A percentile compares a stretch with the other conserved stretches of the same genome.
phyloP scores from a whole-genome alignment of 768 basidiomycete genomes.

The Stropharia rugosoannulata region DNA sequence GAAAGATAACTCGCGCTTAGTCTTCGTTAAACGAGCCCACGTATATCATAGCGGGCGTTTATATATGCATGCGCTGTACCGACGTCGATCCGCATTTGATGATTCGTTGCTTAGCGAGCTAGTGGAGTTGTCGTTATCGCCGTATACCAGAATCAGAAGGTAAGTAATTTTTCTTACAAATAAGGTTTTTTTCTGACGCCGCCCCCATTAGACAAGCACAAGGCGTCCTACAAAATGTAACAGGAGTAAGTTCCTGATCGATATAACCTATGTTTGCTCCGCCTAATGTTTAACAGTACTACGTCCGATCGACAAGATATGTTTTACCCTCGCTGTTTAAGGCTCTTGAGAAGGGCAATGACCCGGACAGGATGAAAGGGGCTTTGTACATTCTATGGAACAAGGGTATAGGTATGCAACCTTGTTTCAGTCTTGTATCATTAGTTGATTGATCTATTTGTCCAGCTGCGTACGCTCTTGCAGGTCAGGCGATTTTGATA shows the following conservation, averaged over 20 bases:
- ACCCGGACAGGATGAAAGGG: constrained; percentile 95
- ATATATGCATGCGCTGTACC: constrained; percentile 76
- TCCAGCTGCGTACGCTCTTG: constrained; percentile 66
- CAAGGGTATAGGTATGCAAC: constrained; percentile 59
- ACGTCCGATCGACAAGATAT: constrained; percentile 68
- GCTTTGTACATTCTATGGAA: constrained; percentile 80
- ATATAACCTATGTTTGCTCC: not conserved
- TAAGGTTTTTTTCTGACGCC: not conserved
- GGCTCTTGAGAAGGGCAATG: constrained; percentile 68
- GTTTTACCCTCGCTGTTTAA: constrained; percentile 60
- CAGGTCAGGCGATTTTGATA: constrained; percentile 40
- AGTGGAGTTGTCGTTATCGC: constrained; percentile 74
- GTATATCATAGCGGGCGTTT: constrained; percentile 74
- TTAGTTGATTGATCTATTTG: not conserved
- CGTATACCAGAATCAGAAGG: constrained; percentile 78
- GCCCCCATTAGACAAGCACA: constrained; percentile 58
- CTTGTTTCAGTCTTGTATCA: not conserved
- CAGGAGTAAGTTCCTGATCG: constrained; percentile 49
- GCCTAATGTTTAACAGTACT: constrained; percentile 45
- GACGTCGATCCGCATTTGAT: constrained; percentile 71
- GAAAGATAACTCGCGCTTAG: constrained; percentile 71
- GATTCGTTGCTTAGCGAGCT: constrained; percentile 67
- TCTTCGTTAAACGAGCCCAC: constrained; percentile 77
- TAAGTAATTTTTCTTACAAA: constrained; percentile 29
- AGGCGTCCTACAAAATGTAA: constrained; percentile 59